Evolutionary conservation across 2,329 filamentous ascomycete genomes (phyloP), one percentile per base, ranked within the genome.

Genomic region (Pseudonectria foliicola): DNA sequence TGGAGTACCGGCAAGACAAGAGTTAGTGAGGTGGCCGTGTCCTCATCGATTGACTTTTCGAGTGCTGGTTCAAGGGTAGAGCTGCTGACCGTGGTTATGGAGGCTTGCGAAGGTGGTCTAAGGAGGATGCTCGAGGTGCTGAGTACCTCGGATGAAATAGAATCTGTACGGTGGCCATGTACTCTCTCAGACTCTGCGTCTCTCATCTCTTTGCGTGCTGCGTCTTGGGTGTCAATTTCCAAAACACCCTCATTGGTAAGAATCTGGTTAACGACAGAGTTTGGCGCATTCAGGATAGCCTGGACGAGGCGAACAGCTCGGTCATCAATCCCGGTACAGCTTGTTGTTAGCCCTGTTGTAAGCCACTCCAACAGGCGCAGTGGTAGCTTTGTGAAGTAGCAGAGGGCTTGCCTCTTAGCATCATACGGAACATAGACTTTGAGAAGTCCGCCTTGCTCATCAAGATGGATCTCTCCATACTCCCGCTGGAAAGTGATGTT

Each of bases 361-460:
- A 66, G 48, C 58, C 59, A 64, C 8, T 50, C 37, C 0, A 55
- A 43, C 3, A 66, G 43, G 1, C 38, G 48, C 6, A 43, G 34
- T 0, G 58, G 49, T 2, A 65, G 54, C 1, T 32, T 21, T 0
- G 43, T 45, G 10, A 37, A 43, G 39, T 58, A 62, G 33, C 48
- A 54, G 6, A 52, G 42, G 5, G 52, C 43, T 30, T 58, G 61
- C 0, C 39, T 29, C 8, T 48, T 39, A 10, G 42, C 44, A 8
- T 53, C 33, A 4, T 40, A 42, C 0, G 62, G 62, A 1, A 66
- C 36, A n/a, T 56, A 64, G 0, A 64, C 33, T 4, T 40, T 44
- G 4, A 62, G 40, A 1, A 16, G 10, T 1, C 15, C 34, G 0
- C 31, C 13, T 1, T 37, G 32, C 7, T 62, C 57, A 0, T 51